These are phyloP conservation scores for Plantago major DNA, from an alignment of 257 asterid species.

Conservation along the genomic window DNA sequence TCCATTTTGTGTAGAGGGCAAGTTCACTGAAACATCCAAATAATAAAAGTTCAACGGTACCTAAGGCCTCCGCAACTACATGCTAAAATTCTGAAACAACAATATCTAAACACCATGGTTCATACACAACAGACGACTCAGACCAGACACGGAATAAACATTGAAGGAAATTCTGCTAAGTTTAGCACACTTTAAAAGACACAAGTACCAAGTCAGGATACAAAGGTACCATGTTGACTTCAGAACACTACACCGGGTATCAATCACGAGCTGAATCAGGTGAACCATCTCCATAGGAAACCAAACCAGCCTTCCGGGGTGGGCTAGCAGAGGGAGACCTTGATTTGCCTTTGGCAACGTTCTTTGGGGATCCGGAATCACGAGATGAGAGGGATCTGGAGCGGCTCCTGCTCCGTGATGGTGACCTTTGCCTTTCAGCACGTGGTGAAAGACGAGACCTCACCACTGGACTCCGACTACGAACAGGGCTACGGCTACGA, in stretches of 20 bases:
- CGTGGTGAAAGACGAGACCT: slow-evolving; percentile 46
- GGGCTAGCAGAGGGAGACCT: slow-evolving; percentile 63
- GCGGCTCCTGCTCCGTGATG: slow-evolving; percentile 46
- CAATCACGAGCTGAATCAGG: slow-evolving; percentile 57
- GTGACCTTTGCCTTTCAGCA: slow-evolving; percentile 19
- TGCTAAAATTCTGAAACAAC: background rate
- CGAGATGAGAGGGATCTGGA: slow-evolving; percentile 49
- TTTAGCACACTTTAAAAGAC: background rate
- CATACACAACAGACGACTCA: background rate
- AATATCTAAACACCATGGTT: slow-evolving; percentile 2
- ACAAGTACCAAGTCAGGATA: background rate
- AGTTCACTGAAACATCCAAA: background rate
- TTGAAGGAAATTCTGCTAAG: background rate
- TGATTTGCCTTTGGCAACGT: slow-evolving; percentile 35
- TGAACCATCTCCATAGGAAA: slow-evolving; percentile 81
- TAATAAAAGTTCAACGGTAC: background rate
- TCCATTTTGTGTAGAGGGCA: no score
- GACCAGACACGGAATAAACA: background rate
- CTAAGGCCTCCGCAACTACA: background rate
- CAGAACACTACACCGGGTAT: background rate
- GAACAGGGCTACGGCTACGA: slow-evolving; percentile 60
- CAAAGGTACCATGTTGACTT: slow-evolving; percentile 1
- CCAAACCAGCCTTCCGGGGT: slow-evolving; percentile 64
- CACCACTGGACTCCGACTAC: slow-evolving; percentile 63
- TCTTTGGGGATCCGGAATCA: slow-evolving; percentile 54